A percentile compares a stretch with the other conserved stretches of the same genome.
Evolutionary conservation across 768 basidiomycete species (phyloP).

Genomic region (Brasilioporus rufonigricans): DNA sequence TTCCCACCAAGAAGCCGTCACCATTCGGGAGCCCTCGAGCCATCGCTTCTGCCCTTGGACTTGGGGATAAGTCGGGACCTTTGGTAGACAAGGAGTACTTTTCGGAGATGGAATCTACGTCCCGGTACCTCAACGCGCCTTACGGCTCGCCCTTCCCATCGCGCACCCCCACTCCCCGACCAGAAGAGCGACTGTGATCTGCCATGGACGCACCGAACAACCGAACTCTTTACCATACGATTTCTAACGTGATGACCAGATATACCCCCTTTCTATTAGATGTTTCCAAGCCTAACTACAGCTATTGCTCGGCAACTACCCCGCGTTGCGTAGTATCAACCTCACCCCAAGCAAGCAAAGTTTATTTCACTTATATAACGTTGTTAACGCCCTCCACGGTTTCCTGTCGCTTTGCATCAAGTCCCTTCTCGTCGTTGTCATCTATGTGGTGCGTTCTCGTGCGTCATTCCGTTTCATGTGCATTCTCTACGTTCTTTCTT

Average conservation of each 20-base stretch:
- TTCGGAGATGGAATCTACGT: slow-evolving; percentile 40
- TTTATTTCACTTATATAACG: slow-evolving; percentile 37
- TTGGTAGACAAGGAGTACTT: slow-evolving; percentile 35
- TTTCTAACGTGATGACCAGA: slow-evolving; percentile 32
- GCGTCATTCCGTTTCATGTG: slow-evolving; percentile 14
- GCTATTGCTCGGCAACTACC: slow-evolving; percentile 31
- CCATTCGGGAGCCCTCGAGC: slow-evolving; percentile 50
- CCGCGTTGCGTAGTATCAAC: slow-evolving; percentile 22
- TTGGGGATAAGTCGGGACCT: slow-evolving; percentile 31
- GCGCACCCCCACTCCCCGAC: slow-evolving; percentile 45
- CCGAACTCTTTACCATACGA: slow-evolving; percentile 31
- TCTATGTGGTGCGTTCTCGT: slow-evolving; percentile 18
- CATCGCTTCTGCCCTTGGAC: slow-evolving; percentile 49
- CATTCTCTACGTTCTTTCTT: slow-evolving; percentile 24
- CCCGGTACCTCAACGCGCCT: slow-evolving; percentile 47
- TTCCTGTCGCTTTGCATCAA: slow-evolving; percentile 25
- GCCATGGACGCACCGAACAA: slow-evolving; percentile 13
- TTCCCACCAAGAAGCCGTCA: slow-evolving; percentile 44
- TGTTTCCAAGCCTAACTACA: slow-evolving; percentile 32
- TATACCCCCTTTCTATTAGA: slow-evolving; percentile 36
- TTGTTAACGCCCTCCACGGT: slow-evolving; percentile 28
- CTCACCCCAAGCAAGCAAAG: slow-evolving; percentile 29
- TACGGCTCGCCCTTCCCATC: slow-evolving; percentile 51
- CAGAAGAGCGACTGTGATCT: slow-evolving; percentile 32
- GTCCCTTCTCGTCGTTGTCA: slow-evolving; percentile 15